Base-by-base conservation (phyloP, 495 filamentous ascomycete genomes). In the Penicillium odoratum region DNA sequence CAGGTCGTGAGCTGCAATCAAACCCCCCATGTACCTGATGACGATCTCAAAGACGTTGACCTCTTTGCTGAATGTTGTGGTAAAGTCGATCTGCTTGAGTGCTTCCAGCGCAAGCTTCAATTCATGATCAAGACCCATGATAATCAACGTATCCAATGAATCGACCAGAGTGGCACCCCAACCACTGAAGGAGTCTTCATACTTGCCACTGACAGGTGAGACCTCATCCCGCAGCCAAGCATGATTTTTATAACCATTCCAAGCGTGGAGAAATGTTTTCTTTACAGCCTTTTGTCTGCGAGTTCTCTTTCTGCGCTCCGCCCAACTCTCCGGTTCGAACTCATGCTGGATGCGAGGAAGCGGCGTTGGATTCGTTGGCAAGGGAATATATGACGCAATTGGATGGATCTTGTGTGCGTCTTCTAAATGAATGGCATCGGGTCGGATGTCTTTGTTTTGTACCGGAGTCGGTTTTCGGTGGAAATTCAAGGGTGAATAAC, bases 31-130 rank as follows among this genome's bases (percentile, higher is more conserved):
- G 65, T 95, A 96, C 38, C 92, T 82, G 66, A 95, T 97, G 16
- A 87, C 90, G 4, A 90, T 93, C 72, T 97, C 92, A 56, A 95
- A 96, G 9, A 96, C 82, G 44, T 89, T 90, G 44, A 95, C 88
- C 7, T 68, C 80, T 9, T 73, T 77, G 28, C 68, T 68, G 10
- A 74, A 69, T 0, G 78, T 76, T 0, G 73, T 77, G 1, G 69
- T 76, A 50, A 87, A 85, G 55, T 87, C 82, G 42, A 88, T 84
- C 10, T 73, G 62, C 3, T 78, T 67, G 31, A 82, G 66, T 18
- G 81, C 82, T 25, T 73, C 65, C 53, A 87, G 75, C 34, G 85
- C 84, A 29, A 81, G 71, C 44, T 85, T 74, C 49, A 87, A 84
- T 45, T 88, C 85, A 1, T 81, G 71, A 15, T 78, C 76, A 66